phyloP scores from a whole-genome alignment of 2,329 filamentous ascomycete genomes.

The Fusarium pininemorale region DNA sequence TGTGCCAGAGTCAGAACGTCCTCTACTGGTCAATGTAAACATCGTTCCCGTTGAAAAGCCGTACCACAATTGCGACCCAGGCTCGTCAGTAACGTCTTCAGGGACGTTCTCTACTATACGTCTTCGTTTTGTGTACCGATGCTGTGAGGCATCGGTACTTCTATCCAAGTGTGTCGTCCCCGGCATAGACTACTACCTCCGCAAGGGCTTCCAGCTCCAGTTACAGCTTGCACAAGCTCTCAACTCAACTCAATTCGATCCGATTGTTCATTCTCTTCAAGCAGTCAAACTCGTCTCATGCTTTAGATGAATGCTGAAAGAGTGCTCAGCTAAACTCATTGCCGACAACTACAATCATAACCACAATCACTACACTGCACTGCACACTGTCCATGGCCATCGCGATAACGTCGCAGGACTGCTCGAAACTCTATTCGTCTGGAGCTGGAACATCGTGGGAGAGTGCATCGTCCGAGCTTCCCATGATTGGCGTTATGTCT shows the following conservation, averaged over 20 bases:
- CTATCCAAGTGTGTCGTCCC: slow-evolving; percentile 19
- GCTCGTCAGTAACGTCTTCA: slow-evolving; percentile 7
- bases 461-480: slow-evolving; percentile 7
- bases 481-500: slow-evolving; percentile 51
- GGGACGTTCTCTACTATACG: slow-evolving; percentile 10
- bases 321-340: not conserved
- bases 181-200: not conserved
- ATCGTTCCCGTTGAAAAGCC: not conserved
- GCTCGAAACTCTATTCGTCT: slow-evolving; percentile 19
- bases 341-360: not conserved
- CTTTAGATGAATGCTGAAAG: not conserved
- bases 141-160: slow-evolving; percentile 20
- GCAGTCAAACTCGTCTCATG: not conserved
- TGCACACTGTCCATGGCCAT: slow-evolving; percentile 32
- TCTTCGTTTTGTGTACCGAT: slow-evolving; percentile 26
- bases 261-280: slow-evolving; percentile 6
- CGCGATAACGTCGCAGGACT: slow-evolving; percentile 15
- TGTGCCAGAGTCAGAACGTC: not conserved
- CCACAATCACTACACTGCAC: not conserved
- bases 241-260: slow-evolving; percentile 7
- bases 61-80: slow-evolving; percentile 8
- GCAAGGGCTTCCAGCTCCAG: slow-evolving; percentile 3
- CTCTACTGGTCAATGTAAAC: not conserved
- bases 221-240: not conserved
- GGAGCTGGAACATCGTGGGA: slow-evolving; percentile 16